Conservation (phyloP, 108 stramenopile species). For the Cyclotella cryptica region DNA sequence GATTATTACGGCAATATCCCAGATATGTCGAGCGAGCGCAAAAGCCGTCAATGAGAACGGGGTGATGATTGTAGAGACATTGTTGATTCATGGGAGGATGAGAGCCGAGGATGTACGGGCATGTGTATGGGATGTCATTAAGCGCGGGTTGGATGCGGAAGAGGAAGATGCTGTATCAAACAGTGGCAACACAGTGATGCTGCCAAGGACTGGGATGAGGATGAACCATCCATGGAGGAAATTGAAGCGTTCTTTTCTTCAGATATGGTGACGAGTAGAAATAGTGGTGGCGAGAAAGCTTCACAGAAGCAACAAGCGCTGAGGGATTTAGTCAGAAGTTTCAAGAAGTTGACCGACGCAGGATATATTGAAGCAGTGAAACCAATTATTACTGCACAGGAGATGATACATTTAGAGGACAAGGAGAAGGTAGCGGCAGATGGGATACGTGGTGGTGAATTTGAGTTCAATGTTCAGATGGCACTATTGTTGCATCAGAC, state of each 20-base stretch:
- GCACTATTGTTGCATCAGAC: constrained; percentile 17
- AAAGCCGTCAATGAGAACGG: constrained; percentile 61
- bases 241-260: constrained; percentile 10
- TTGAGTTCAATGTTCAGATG: constrained; percentile 52
- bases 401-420: constrained; percentile 13
- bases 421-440: constrained; percentile 33
- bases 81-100: constrained; percentile 71
- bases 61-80: constrained; percentile 62
- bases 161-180: constrained; percentile 14
- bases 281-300: not conserved
- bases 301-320: constrained; percentile 27
- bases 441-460: constrained; percentile 54
- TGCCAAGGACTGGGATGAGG: constrained; percentile 37
- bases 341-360: constrained; percentile 56
- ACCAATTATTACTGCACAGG: constrained; percentile 44
- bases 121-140: constrained; percentile 55
- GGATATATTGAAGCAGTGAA: constrained; percentile 68
- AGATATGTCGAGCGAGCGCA: constrained; percentile 68
- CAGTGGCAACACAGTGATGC: constrained; percentile 1
- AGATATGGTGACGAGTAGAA: not conserved
- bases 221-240: constrained; percentile 18
- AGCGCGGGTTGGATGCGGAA: not conserved
- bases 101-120: constrained; percentile 61
- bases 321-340: constrained; percentile 56
- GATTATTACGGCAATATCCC: constrained; percentile 66